Conservation (phyloP, 2,329 filamentous ascomycete genomes). For the Beauveria pseudobassiana region DNA sequence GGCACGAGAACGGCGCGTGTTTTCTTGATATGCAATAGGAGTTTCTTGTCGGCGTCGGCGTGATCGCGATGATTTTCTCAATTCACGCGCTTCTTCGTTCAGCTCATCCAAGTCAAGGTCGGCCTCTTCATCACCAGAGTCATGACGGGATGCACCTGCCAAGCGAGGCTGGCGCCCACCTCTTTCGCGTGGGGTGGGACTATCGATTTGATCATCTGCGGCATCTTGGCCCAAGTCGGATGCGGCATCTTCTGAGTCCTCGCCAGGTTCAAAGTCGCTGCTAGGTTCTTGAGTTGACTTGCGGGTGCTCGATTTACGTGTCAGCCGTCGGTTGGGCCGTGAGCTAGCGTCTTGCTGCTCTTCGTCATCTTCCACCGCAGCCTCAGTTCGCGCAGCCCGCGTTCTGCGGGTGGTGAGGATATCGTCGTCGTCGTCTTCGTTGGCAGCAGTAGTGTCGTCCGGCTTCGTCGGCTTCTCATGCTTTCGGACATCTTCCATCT, state of each 20-base stretch:
- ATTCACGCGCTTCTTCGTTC: conserved; percentile 57
- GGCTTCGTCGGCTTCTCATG: conserved; percentile 17
- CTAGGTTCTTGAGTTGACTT: conserved; percentile 46
- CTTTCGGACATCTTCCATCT: conserved; percentile 21
- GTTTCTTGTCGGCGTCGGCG: conserved; percentile 45
- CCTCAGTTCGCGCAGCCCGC: conserved; percentile 27
- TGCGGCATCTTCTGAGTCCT: conserved; percentile 48
- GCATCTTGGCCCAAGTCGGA: conserved; percentile 34
- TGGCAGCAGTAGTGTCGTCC: conserved; percentile 17
- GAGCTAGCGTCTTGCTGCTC: conserved; percentile 23
- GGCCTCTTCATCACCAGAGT: conserved; percentile 50
- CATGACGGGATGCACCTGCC: conserved; percentile 40
- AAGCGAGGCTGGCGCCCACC: conserved; percentile 33
- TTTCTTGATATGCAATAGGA: conserved; percentile 52
- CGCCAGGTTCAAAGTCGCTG: conserved; percentile 54
- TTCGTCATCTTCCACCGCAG: conserved; percentile 23
- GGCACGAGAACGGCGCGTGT: conserved; percentile 43
- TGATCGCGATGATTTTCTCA: conserved; percentile 46
- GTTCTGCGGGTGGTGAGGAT: conserved; percentile 41
- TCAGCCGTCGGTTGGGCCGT: conserved; percentile 37
- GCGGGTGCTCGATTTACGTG: conserved; percentile 35
- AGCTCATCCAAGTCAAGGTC: conserved; percentile 57
- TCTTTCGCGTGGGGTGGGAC: conserved; percentile 43
- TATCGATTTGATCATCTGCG: conserved; percentile 38
- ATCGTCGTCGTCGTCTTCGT: conserved; percentile 35